A percentile compares a stretch with the other conserved stretches of the same genome.
Evolutionary conservation across 306 rosid species (phyloP).

Genomic region (Mimosa pudica): DNA sequence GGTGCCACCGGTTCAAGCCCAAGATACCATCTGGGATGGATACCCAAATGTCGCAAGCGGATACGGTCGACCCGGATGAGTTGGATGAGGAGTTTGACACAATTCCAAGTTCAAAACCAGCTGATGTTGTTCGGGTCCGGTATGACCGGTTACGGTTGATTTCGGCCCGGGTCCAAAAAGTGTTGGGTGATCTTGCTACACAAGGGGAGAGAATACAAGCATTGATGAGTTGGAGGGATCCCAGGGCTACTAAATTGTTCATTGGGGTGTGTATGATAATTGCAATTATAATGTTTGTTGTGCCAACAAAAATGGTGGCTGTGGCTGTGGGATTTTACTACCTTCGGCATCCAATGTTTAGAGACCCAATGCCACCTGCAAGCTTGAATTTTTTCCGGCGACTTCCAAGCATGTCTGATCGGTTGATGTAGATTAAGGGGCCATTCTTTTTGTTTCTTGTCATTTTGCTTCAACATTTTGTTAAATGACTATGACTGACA

Average conservation of each 20-base stretch:
- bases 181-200: conserved; percentile 89
- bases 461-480: not conserved
- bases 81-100: conserved; percentile 91
- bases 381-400: conserved; percentile 58
- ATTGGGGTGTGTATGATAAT: conserved; percentile 47
- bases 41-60: conserved; percentile 71
- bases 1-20: conserved; percentile 84
- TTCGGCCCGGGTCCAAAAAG: conserved; percentile 83
- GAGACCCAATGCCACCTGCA: conserved; percentile 56
- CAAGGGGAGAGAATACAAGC: conserved; percentile 95
- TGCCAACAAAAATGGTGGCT: conserved; percentile 71
- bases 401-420: conserved; percentile 85
- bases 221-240: conserved; percentile 89
- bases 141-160: conserved; percentile 80
- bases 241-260: conserved; percentile 77
- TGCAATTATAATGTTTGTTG: conserved; percentile 39
- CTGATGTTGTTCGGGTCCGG: conserved; percentile 65
- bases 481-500: not conserved
- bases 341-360: conserved; percentile 56
- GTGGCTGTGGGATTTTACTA: conserved; percentile 81
- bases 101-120: conserved; percentile 78
- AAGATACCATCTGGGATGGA: conserved; percentile 90
- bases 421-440: conserved; percentile 66
- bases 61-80: conserved; percentile 83
- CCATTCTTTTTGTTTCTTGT: not conserved